Evolutionary conservation across 2,329 filamentous ascomycete species (phyloP).

Genomic region (Monosporascus cannonballus): DNA sequence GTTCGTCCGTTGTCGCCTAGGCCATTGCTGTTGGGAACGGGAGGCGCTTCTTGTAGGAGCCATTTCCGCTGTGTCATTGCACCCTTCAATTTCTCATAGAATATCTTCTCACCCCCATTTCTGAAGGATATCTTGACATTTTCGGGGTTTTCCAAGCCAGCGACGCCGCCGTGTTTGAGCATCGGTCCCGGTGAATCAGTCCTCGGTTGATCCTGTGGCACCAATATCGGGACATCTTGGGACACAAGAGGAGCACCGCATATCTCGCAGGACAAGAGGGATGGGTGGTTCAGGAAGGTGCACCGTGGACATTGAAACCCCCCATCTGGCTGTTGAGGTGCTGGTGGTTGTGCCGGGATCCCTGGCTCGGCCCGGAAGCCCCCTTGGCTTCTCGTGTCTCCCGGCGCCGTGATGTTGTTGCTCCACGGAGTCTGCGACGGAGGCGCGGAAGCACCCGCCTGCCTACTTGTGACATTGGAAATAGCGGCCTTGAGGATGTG

Average conservation of each 20-base stretch:
- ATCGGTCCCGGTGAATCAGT: slow-evolving; percentile 75
- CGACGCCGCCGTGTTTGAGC: slow-evolving; percentile 36
- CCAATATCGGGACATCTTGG: slow-evolving; percentile 35
- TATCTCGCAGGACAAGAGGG: slow-evolving; percentile 79
- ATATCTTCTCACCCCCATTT: slow-evolving; percentile 80
- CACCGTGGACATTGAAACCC: slow-evolving; percentile 72
- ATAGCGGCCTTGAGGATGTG: slow-evolving; percentile 85
- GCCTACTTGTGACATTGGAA: slow-evolving; percentile 56
- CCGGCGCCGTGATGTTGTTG: background rate
- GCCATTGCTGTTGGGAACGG: slow-evolving; percentile 61
- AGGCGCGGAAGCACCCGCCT: slow-evolving; percentile 12
- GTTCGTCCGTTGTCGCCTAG: slow-evolving; percentile 29
- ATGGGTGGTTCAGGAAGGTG: slow-evolving; percentile 91
- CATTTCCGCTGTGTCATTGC: slow-evolving; percentile 92
- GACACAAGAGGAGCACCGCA: slow-evolving; percentile 72
- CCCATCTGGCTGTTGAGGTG: slow-evolving; percentile 9
- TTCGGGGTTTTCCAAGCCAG: slow-evolving; percentile 54
- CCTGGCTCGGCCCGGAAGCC: background rate
- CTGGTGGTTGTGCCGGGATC: background rate
- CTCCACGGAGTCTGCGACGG: slow-evolving; percentile 3
- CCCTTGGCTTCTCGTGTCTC: background rate
- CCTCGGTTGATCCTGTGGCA: slow-evolving; percentile 39
- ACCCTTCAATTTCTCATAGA: slow-evolving; percentile 81
- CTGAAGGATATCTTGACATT: slow-evolving; percentile 90
- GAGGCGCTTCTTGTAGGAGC: slow-evolving; percentile 84